phyloP scores from a whole-genome alignment of 176 grass and related monocot species.

The Phragmites australis region DNA sequence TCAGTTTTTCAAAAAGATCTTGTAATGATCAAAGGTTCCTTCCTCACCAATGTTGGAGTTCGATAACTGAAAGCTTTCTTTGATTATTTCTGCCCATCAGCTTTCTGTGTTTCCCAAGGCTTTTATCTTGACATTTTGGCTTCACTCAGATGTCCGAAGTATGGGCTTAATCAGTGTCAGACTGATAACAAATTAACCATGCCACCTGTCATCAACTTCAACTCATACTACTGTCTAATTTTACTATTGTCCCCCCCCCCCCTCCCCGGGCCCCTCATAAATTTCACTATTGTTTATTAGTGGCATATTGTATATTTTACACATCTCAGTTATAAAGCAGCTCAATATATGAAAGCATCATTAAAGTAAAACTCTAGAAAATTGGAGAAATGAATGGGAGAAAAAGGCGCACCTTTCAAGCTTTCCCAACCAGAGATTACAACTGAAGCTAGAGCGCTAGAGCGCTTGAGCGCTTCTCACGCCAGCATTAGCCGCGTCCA shows the following conservation, averaged over 20 bases:
- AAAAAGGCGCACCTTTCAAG: conserved; percentile 7
- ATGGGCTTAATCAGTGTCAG: background rate
- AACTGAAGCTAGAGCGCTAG: too few species aligned
- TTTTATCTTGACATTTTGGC: conserved; percentile 24
- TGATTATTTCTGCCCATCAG: conserved; percentile 11
- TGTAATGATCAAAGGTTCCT: background rate
- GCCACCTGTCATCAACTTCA: background rate
- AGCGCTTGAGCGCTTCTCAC: too few species aligned
- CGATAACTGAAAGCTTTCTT: background rate
- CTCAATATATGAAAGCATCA: background rate
- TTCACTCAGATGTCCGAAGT: background rate
- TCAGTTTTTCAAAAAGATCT: background rate
- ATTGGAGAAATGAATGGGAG: background rate
- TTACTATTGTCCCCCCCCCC: background rate
- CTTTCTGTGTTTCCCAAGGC: conserved; percentile 1
- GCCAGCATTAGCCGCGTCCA: too few species aligned
- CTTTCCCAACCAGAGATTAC: background rate
- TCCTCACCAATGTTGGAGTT: background rate
- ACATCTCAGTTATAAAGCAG: background rate
- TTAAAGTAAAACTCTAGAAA: background rate
- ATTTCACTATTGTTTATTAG: conserved; percentile 20
- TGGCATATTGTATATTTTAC: background rate
- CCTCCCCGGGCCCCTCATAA: background rate
- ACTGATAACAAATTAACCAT: background rate
- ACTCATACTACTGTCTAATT: background rate